Conservation (phyloP, 345 rosid species). For the Turritis glabra region DNA sequence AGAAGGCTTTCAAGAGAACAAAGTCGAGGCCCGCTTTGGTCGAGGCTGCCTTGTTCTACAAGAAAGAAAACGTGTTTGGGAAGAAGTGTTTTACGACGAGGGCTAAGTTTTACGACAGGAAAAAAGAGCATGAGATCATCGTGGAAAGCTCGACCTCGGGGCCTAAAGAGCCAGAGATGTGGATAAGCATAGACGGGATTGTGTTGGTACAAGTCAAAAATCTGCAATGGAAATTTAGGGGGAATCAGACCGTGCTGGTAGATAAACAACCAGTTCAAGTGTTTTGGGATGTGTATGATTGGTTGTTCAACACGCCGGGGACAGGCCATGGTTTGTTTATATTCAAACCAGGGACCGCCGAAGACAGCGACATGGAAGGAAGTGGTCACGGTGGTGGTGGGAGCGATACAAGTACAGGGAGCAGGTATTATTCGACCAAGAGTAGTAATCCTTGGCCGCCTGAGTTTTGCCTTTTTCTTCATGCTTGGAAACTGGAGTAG, state of each 20-base stretch:
- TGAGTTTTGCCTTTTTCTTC: constrained; percentile 78
- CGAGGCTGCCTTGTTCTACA: constrained; percentile 63
- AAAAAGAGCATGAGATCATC: constrained; percentile 71
- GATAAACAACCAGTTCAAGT: constrained; percentile 80
- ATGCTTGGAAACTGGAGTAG: constrained; percentile 50
- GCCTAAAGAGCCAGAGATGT: constrained; percentile 80
- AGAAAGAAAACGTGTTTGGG: constrained; percentile 84
- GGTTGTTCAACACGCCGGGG: constrained; percentile 72
- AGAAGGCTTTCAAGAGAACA: constrained; percentile 85
- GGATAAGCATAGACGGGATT: constrained; percentile 88
- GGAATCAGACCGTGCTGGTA: constrained; percentile 80
- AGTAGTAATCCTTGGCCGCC: constrained; percentile 38
- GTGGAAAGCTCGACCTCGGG: constrained; percentile 72
- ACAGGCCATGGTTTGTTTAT: constrained; percentile 77
- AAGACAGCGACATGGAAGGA: constrained; percentile 34
- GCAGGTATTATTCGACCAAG: constrained; percentile 53
- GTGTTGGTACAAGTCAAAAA: constrained; percentile 74
- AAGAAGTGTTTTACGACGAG: constrained; percentile 72
- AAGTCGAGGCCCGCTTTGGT: constrained; percentile 70
- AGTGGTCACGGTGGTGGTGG: constrained; percentile 44
- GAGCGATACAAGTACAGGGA: constrained; percentile 60
- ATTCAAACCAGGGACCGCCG: constrained; percentile 58
- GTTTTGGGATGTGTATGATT: constrained; percentile 94
- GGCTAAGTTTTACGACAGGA: constrained; percentile 65
- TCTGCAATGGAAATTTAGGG: constrained; percentile 94